Base-by-base conservation (phyloP, 768 basidiomycete species). In the Trichaptum fuscoviolaceum region DNA sequence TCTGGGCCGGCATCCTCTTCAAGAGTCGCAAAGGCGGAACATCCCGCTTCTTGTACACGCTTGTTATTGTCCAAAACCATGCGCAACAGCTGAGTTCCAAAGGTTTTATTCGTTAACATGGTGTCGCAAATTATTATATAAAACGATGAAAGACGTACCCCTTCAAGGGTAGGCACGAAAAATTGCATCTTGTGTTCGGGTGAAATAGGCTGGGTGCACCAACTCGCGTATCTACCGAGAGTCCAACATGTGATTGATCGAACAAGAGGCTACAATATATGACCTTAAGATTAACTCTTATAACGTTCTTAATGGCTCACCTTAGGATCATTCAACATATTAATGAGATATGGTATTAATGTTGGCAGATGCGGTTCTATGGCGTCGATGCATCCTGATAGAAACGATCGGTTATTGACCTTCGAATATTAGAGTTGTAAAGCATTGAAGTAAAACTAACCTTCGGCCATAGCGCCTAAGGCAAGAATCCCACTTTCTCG, bases 241-340 rank as follows among this genome's bases (percentile, higher is more conserved):
- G 96, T 98, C 97, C 97, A 99, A 76, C 97, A 99, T 18, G 96
- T 95, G 73, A 99, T 99, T 1, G 97, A 98, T 66, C 97, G 90
- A 9, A 99, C 93, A 57, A 99, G 90, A 23, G 97, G 96, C 93
- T 96, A 75, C 27, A 64, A 52, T 67, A 7, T 34, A 57, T 70
- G 30, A n/a, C n/a, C 9, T 34, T 63, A 71, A 26, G 67, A 24
- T 65, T 65, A 69, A 35, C 67, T 4, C 36, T 34, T 64, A 69
- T 8, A 62, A 30, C 63, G 36, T 58, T 57, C 58, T 66, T 60
- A 61, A 66, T 52, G 65, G 24, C 79, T 66, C 73, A 93, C 96
- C 87, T 98, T 98, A 52, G 92, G 84, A 77, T 99, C 95, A 67
- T 89, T 91, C 65, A 99, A 78, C 24, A 91, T 93, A 69, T 88